These are phyloP conservation scores for Hypomyces rosellus DNA, from an alignment of 2,329 filamentous ascomycete species.

Conservation along the genomic window DNA sequence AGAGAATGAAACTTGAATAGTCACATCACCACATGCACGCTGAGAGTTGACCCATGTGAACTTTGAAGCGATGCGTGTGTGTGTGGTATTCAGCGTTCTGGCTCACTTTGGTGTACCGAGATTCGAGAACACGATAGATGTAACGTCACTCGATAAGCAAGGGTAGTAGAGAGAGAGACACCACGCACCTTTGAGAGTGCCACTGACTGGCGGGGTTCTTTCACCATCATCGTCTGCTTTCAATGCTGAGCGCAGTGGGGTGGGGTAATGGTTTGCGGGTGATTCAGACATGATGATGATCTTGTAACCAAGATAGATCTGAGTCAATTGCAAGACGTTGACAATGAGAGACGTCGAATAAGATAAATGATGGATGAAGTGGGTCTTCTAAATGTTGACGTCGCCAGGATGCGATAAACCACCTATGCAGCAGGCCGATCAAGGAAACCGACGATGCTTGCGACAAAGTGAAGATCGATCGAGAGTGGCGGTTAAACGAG, in stretches of 20 bases:
- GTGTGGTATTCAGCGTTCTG: background rate
- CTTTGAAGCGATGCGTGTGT: background rate
- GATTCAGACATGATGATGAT: conserved; percentile 20
- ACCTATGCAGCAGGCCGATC: no score
- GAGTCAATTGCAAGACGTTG: background rate
- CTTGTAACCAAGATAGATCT: background rate
- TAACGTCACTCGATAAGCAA: background rate
- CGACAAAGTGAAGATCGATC: no score
- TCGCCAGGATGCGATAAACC: no score
- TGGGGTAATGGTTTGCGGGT: conserved; percentile 17
- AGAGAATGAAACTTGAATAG: background rate
- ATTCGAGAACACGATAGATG: background rate
- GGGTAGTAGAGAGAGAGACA: background rate
- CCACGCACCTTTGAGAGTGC: conserved; percentile 39
- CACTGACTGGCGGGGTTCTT: conserved; percentile 29
- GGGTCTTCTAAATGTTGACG: background rate
- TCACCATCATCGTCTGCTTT: conserved; percentile 39
- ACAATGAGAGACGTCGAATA: no score
- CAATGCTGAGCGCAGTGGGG: conserved; percentile 34
- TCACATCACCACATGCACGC: background rate
- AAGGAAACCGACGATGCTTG: no score
- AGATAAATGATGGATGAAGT: background rate
- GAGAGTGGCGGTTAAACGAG: no score
- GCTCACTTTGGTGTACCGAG: background rate
- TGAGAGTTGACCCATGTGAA: background rate